These are phyloP conservation scores for Penicillium frequentans DNA, from an alignment of 2,329 filamentous ascomycete genomes.

Conservation along the genomic window DNA sequence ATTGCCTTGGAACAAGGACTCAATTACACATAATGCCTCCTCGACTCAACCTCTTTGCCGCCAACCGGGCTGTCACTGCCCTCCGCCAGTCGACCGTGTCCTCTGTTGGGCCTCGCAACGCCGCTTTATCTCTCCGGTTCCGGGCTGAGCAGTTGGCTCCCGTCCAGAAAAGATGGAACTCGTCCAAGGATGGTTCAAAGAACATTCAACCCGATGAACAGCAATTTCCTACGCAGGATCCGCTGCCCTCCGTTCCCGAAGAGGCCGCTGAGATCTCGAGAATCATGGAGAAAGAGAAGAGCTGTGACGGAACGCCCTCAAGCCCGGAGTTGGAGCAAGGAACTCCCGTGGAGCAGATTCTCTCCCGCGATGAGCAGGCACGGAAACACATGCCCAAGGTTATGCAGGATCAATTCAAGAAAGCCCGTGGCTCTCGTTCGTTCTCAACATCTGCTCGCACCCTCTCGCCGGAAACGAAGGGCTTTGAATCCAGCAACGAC, in stretches of 20 bases:
- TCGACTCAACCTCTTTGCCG: conserved; percentile 51
- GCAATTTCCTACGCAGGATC: conserved; percentile 52
- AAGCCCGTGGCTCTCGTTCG: conserved; percentile 48
- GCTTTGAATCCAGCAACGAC: conserved; percentile 22
- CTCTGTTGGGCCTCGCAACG: conserved; percentile 20
- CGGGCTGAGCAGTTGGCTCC: conserved; percentile 13
- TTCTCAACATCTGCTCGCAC: conserved; percentile 58
- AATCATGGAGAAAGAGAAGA: conserved; percentile 51
- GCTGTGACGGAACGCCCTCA: conserved; percentile 43
- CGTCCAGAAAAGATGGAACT: conserved; percentile 35
- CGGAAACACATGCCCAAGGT: conserved; percentile 66
- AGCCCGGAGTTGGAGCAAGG: conserved; percentile 64
- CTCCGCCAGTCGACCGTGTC: conserved; percentile 31
- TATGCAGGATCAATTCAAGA: conserved; percentile 60
- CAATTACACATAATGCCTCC: conserved; percentile 51
- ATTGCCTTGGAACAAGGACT: conserved; percentile 2
- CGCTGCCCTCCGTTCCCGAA: conserved; percentile 62
- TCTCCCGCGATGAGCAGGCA: conserved; percentile 62
- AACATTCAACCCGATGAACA: conserved; percentile 26
- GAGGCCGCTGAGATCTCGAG: conserved; percentile 63
- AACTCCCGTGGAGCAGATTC: conserved; percentile 63
- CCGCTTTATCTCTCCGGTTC: conserved; percentile 25
- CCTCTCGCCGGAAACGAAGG: conserved; percentile 32
- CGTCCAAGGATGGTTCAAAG: conserved; percentile 31
- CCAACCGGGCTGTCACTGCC: conserved; percentile 31